Base-by-base conservation (phyloP, 2,329 filamentous ascomycete genomes). In the Talaromyces sp. region DNA sequence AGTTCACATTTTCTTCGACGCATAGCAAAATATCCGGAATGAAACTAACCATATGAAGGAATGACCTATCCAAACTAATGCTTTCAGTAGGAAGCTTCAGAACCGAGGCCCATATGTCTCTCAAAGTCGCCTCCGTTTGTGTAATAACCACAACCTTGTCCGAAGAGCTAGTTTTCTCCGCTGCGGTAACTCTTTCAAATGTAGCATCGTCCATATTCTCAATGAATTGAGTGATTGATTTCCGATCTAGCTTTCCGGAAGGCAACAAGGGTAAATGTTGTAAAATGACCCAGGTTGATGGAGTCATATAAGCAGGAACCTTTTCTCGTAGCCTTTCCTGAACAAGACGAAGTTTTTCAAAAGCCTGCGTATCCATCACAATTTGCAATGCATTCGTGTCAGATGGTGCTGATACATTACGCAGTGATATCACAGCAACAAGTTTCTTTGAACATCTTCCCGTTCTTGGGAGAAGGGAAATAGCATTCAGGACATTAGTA, bases 401-500 rank as follows among this genome's bases (percentile, higher is more conserved):
- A 9, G 22, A n/a, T 2, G 11, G 13, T 6, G 9, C 9, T 5
- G 19, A 16, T 13, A 54, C 13, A 9, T 43, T 33, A 27, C 62
- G 60, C 16, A 66, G 24, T 1, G 62, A 63, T 13, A 66, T 19
- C 1, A 66, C 65, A 33, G 65, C 56, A 41, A 66, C 60, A 1
- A 66, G 61, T 33, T 66, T 64, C 47, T 63, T 66, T 19, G 54
- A 54, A 58, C 54, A 60, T 56, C 22, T 57, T 3, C 62, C 62
- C 4, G 22, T 56, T 37, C 64, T 66, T 14, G 65, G 60, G 11
- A 58, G 22, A 47, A 60, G 41, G 9, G 64, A 48, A 60, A 62
- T 60, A 67, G 24, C 76, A 37, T 67, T 64, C 22, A 62, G 79
- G 33, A 83, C 80, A 0, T 84, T 75, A 3, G 76, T 77, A 7